Evolutionary conservation across 2,329 filamentous ascomycete genomes (phyloP).

Genomic region (Aspergillus ibericus): DNA sequence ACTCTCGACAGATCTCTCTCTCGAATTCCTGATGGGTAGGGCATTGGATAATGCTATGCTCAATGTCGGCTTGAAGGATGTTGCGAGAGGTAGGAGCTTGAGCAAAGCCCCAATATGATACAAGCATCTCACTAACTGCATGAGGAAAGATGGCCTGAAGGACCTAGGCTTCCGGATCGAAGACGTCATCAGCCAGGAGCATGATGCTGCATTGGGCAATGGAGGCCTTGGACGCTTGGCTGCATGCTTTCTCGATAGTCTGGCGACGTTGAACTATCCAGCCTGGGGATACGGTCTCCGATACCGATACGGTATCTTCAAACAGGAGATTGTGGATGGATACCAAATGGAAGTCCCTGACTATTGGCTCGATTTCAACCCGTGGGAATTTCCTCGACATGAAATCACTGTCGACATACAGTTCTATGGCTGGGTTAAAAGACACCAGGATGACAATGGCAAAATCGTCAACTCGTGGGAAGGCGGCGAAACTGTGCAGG

Average conservation of each 20-base stretch:
- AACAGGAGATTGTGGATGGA: slow-evolving; percentile 96
- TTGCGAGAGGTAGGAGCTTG: slow-evolving; percentile 67
- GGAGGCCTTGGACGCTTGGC: slow-evolving; percentile 92
- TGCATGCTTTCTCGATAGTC: slow-evolving; percentile 93
- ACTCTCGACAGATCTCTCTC: slow-evolving; percentile 68
- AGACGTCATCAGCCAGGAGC: slow-evolving; percentile 90
- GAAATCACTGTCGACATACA: slow-evolving; percentile 96
- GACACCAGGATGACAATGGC: slow-evolving; percentile 71
- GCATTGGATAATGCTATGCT: slow-evolving; percentile 98
- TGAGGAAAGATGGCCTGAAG: slow-evolving; percentile 67
- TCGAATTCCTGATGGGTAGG: slow-evolving; percentile 97
- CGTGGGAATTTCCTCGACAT: slow-evolving; percentile 96
- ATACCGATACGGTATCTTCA: slow-evolving; percentile 98
- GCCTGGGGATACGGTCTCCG: slow-evolving; percentile 97
- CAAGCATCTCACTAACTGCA: slow-evolving; percentile 18
- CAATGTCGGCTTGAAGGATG: slow-evolving; percentile 84
- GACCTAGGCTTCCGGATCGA: slow-evolving; percentile 97
- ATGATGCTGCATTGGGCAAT: slow-evolving; percentile 94
- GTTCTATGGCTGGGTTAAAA: slow-evolving; percentile 86
- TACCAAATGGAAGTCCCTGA: slow-evolving; percentile 98
- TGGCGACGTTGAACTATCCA: slow-evolving; percentile 91
- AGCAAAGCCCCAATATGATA: slow-evolving; percentile 13
- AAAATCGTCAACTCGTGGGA: slow-evolving; percentile 79
- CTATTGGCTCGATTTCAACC: slow-evolving; percentile 99
- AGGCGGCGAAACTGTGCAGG: slow-evolving; percentile 86